Percentiles rank a stretch among this genome's conserved stretches.
Conservation (phyloP, 768 basidiomycete genomes). For the Phlebiopsis gigantea region DNA sequence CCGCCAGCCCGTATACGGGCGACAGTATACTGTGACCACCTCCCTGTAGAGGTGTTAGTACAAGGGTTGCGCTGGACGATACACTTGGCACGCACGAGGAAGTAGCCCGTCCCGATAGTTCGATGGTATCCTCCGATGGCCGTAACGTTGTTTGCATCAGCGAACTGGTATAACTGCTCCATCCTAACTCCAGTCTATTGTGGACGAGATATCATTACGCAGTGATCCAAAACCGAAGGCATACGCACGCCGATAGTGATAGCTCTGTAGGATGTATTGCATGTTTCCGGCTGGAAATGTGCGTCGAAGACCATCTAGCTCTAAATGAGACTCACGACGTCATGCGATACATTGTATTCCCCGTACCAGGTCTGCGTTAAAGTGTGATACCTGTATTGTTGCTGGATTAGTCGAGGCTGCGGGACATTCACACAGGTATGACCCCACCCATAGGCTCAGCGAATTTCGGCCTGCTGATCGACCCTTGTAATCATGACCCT, state of each 20-base stretch:
- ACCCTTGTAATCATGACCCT: constrained; percentile 31
- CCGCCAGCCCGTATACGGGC: constrained; percentile 26
- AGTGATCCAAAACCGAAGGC: not conserved
- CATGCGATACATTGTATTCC: not conserved
- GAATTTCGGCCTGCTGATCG: constrained; percentile 23
- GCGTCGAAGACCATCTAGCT: constrained; percentile 13
- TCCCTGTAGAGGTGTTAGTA: constrained; percentile 18
- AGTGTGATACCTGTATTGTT: constrained; percentile 9
- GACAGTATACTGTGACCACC: constrained; percentile 27
- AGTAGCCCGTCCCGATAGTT: constrained; percentile 34
- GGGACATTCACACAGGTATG: not conserved
- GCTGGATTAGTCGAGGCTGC: not conserved
- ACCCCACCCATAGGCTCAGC: constrained; percentile 23
- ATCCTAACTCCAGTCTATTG: constrained; percentile 28
- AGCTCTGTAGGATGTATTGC: constrained; percentile 21
- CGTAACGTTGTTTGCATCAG: constrained; percentile 31
- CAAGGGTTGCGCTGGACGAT: too few species aligned
- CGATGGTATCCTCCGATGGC: constrained; percentile 30
- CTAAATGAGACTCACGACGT: not conserved
- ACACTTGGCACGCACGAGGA: constrained; percentile 23
- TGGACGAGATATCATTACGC: not conserved
- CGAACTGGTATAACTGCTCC: constrained; percentile 29
- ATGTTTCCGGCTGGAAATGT: constrained; percentile 16
- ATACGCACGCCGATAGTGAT: constrained; percentile 26
- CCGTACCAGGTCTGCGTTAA: constrained; percentile 8